These are phyloP conservation scores for Pisolithus albus DNA, from an alignment of 768 basidiomycete species.

Conservation along the genomic window DNA sequence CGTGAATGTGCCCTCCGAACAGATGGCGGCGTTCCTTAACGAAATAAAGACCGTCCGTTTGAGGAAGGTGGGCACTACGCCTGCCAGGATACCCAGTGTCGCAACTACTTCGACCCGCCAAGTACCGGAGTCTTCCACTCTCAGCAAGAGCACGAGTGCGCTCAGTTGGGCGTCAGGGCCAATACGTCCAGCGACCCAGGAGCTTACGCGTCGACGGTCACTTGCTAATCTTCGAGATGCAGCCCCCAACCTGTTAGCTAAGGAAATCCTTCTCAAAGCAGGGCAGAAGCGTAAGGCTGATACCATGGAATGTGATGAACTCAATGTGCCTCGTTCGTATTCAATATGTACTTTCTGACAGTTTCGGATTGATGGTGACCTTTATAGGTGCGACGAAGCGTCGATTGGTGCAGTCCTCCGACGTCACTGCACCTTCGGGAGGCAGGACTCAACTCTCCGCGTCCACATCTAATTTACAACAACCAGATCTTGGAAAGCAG, in stretches of 20 bases:
- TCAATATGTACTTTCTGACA: background rate
- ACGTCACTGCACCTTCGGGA: conserved; percentile 9
- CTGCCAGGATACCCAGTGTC: conserved; percentile 14
- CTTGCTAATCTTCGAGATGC: conserved; percentile 22
- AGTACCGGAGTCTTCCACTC: conserved; percentile 17
- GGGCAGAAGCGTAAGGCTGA: conserved; percentile 29
- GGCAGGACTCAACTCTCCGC: background rate
- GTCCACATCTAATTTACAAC: conserved; percentile 21
- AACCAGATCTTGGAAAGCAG: conserved; percentile 10
- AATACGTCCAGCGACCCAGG: conserved; percentile 11
- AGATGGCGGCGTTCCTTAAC: conserved; percentile 75
- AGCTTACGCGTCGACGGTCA: conserved; percentile 21
- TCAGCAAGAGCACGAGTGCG: conserved; percentile 24
- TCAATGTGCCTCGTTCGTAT: conserved; percentile 31
- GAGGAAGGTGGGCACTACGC: conserved; percentile 43
- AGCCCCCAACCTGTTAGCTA: conserved; percentile 12
- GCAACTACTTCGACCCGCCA: background rate
- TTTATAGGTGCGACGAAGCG: conserved; percentile 32
- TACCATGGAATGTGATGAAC: conserved; percentile 17
- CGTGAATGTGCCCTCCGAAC: conserved; percentile 68
- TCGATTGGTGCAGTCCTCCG: conserved; percentile 27
- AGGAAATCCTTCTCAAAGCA: conserved; percentile 5
- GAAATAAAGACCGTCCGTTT: conserved; percentile 75
- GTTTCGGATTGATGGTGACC: background rate
- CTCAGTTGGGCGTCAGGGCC: conserved; percentile 1